These are phyloP conservation scores for Boletus rubescentipes DNA, from an alignment of 768 basidiomycete species.

Conservation along the genomic window DNA sequence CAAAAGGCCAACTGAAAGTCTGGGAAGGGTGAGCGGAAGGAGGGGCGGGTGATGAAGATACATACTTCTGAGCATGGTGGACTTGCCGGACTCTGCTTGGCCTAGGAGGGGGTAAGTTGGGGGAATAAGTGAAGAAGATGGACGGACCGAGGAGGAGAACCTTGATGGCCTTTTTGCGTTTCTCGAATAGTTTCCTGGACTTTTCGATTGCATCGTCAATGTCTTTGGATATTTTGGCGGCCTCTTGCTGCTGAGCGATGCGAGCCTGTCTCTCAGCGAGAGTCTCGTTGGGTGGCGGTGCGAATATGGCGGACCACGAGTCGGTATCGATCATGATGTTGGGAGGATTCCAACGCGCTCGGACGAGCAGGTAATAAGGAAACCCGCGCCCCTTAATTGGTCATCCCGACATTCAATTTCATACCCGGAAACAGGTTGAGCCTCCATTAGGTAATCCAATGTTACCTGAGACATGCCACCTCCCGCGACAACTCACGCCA, in stretches of 20 bases:
- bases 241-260: conserved; percentile 25
- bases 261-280: background rate
- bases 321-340: background rate
- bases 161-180: conserved; percentile 30
- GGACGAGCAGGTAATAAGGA: too few species aligned
- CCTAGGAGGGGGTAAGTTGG: conserved; percentile 8
- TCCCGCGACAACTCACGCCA: too few species aligned
- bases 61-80: conserved; percentile 33
- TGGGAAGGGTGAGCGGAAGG: conserved; percentile 18
- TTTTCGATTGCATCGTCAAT: conserved; percentile 33
- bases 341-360: too few species aligned
- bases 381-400: too few species aligned
- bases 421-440: too few species aligned
- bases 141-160: conserved; percentile 27
- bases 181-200: conserved; percentile 19
- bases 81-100: conserved; percentile 34
- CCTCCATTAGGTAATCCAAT: too few species aligned
- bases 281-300: conserved; percentile 18
- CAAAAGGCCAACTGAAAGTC: conserved; percentile 71
- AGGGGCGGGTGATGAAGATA: background rate
- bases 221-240: conserved; percentile 20
- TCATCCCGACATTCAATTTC: too few species aligned
- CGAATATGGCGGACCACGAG: conserved; percentile 24
- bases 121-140: fast-evolving
- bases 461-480: too few species aligned